Evolutionary conservation across 1,139 yeast genomes (phyloP).

Genomic region (Geotrichum armillariae): DNA sequence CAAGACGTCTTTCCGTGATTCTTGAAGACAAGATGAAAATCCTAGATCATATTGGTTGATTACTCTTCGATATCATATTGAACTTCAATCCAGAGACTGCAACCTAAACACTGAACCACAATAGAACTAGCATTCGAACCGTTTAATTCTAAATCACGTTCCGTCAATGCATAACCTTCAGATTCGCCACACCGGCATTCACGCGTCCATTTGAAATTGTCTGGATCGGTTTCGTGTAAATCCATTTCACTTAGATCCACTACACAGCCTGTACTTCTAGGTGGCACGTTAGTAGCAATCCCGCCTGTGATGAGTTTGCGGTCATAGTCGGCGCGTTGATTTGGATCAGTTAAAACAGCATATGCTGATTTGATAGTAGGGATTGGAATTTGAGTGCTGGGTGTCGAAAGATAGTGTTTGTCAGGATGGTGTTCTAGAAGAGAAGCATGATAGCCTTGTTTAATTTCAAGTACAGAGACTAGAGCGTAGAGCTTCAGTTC

Average conservation of each 20-base stretch:
- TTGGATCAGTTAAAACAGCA: conserved; percentile 46
- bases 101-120: conserved; percentile 73
- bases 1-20: too few species aligned
- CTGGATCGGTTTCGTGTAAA: conserved; percentile 34
- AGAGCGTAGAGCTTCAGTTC: conserved; percentile 26
- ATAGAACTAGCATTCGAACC: conserved; percentile 58
- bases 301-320: conserved; percentile 49
- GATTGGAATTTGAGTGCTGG: conserved; percentile 5
- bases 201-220: conserved; percentile 45
- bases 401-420: conserved; percentile 43
- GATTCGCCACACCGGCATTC: conserved; percentile 67
- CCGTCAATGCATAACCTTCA: conserved; percentile 58
- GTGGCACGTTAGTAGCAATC: conserved; percentile 40
- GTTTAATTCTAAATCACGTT: conserved; percentile 58
- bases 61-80: conserved; percentile 51
- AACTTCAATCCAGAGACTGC: conserved; percentile 83
- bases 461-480: conserved; percentile 48
- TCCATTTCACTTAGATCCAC: conserved; percentile 58
- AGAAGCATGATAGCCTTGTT: conserved; percentile 58
- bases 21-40: too few species aligned
- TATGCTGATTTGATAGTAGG: conserved; percentile 60
- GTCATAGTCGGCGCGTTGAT: conserved; percentile 51
- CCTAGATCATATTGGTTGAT: too few species aligned
- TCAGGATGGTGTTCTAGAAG: conserved; percentile 78
- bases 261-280: conserved; percentile 52